Base-by-base conservation (phyloP, 2,329 filamentous ascomycete species). In the Trichoderma pleuroti region DNA sequence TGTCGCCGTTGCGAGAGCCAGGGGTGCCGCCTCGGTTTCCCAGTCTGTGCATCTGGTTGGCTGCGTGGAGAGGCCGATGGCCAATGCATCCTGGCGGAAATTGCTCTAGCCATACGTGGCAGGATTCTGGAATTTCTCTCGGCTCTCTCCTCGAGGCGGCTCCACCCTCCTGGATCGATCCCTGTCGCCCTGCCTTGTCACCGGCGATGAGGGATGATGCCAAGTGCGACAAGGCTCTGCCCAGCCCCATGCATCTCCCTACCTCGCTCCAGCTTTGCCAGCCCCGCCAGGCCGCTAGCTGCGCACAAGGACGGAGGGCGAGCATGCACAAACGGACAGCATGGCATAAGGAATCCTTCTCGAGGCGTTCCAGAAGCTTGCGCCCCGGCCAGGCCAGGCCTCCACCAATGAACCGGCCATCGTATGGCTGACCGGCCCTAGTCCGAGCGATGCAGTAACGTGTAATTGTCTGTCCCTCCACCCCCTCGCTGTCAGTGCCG, bases 91-190 rank as follows among this genome's bases (percentile, higher is more conserved):
- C 73, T 72, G 73, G 26, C 71, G 59, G 68, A 71, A 71, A 71
- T 71, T 62, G 66, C 57, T 71, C 78, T 80, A 80, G 67, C 79
- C 73, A n/a, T 36, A 36, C 68, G 63, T 68, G 76, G 79, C 76
- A 81, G 75, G 76, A 74, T 81, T 81, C 80, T 76, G 76, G 80
- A 81, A 81, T 75, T 70, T 73, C 77, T 68, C 65, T 68, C 65
- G 65, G 65, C 65, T 61, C 49, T 49, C 21, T 67, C 65, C 36
- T 68, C 54, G 32, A 52, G 61, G 61, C 64, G n/a, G 67, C 64
- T 42, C 54, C 70, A 61, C 65, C 21, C 26, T 34, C 70, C 39
- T 63, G 49, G 34, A 36, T 21, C 34, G 49, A 36, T 57, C 75
- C 72, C 60, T 68, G 56, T 52, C 56, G 30, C 49, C 28, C 62